A percentile compares a stretch with the other conserved stretches of the same genome.
Evolutionary conservation across 805 yeast genomes (phyloP).

Genomic region (Cyberlindnera lachancei): DNA sequence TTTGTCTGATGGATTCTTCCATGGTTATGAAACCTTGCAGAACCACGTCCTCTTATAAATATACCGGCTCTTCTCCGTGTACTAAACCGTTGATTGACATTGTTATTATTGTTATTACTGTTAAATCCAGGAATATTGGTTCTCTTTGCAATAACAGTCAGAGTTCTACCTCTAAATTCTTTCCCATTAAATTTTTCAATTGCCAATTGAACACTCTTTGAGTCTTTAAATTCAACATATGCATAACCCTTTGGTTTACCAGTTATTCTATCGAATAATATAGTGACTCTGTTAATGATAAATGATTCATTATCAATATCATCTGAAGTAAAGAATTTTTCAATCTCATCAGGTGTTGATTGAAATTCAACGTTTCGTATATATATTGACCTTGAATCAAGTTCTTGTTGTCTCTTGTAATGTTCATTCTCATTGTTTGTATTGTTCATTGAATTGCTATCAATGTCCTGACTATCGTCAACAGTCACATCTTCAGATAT

Average conservation of each 20-base stretch:
- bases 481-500: too few relatives aligned
- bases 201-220: constrained; percentile 39
- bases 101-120: too few relatives aligned
- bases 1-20: too few relatives aligned
- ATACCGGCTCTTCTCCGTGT: constrained; percentile 12
- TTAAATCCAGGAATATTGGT: constrained; percentile 45
- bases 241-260: constrained; percentile 55
- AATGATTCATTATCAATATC: too few relatives aligned
- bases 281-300: constrained; percentile 48
- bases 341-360: constrained; percentile 44
- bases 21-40: too few relatives aligned
- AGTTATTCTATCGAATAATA: constrained; percentile 37
- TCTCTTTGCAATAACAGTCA: constrained; percentile 43
- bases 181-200: constrained; percentile 34
- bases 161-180: constrained; percentile 37
- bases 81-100: too few relatives aligned
- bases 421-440: too few relatives aligned
- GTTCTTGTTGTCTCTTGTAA: constrained; percentile 31
- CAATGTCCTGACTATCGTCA: too few relatives aligned
- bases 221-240: constrained; percentile 46
- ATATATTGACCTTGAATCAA: constrained; percentile 46
- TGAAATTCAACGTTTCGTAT: constrained; percentile 44
- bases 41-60: constrained; percentile 4
- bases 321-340: constrained; percentile 34
- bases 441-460: constrained; percentile 2